A percentile compares a stretch with the other conserved stretches of the same genome.
These are phyloP conservation scores for Curvularia spicifera DNA, from an alignment of 2,329 filamentous ascomycete genomes.

Conservation along the genomic window DNA sequence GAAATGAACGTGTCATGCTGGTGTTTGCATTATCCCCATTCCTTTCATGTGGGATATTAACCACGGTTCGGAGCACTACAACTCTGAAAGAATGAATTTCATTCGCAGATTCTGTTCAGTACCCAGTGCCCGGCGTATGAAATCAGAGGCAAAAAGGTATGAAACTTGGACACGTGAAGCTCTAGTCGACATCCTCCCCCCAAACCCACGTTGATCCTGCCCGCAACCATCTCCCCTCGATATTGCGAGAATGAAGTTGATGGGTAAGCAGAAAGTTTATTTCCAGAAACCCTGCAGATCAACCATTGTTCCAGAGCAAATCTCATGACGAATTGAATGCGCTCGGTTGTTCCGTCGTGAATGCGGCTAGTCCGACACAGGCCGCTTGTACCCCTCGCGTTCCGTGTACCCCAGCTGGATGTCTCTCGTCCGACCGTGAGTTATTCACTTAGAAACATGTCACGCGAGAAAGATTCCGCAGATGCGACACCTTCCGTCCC, in stretches of 20 bases:
- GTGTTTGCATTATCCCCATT: not conserved
- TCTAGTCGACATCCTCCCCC: not conserved
- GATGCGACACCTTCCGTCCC: not conserved
- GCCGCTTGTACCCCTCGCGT: not conserved
- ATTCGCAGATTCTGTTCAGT: not conserved
- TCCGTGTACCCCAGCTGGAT: not conserved
- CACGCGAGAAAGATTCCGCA: not conserved
- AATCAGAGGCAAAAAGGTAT: not conserved
- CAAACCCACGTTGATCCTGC: not conserved
- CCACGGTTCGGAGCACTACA: not conserved
- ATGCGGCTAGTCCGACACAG: not conserved
- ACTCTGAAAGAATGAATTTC: not conserved
- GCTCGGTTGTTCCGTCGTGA: slow-evolving; percentile 1
- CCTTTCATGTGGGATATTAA: not conserved
- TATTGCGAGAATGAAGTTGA: not conserved
- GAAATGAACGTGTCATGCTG: not conserved
- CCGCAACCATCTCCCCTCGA: not conserved
- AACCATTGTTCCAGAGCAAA: not conserved
- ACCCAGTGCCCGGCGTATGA: not conserved
- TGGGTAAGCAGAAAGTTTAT: not conserved
- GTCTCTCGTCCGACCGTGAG: not conserved
- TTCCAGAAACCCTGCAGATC: not conserved
- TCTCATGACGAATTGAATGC: not conserved
- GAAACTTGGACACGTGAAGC: not conserved
- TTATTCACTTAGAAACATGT: not conserved